phyloP scores from a whole-genome alignment of 305 asterid genomes.

The Coffea humblotiana region DNA sequence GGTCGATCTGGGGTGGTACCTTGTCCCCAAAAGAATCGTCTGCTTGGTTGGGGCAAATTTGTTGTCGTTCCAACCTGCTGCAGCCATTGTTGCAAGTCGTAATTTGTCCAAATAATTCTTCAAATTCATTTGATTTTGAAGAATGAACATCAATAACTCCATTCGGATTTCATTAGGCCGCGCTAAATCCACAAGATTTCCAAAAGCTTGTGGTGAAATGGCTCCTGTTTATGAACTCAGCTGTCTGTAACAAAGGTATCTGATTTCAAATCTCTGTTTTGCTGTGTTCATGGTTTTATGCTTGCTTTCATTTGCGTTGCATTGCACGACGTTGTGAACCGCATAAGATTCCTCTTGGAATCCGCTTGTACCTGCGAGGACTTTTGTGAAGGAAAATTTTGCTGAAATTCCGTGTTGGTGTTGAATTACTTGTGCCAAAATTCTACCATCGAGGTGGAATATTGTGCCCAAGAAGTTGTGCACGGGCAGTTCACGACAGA shows the following conservation, averaged over 20 bases:
- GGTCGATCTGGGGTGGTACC: slow-evolving; percentile 29
- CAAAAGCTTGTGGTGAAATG: neutral
- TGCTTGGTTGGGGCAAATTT: slow-evolving; percentile 36
- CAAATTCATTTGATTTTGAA: slow-evolving; percentile 17
- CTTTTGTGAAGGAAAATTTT: no score
- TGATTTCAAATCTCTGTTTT: no score
- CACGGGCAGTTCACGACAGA: no score
- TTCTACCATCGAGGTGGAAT: no score
- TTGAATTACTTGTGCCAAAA: no score
- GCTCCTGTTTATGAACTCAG: neutral
- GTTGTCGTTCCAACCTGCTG: slow-evolving; percentile 23
- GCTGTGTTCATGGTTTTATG: neutral
- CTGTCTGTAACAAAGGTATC: neutral
- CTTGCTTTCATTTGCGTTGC: neutral
- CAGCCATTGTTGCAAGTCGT: slow-evolving; percentile 17
- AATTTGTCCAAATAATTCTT: slow-evolving; percentile 13
- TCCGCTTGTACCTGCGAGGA: no score
- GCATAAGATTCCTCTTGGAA: no score
- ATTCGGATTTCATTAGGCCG: neutral
- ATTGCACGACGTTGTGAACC: neutral
- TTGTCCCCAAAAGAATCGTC: slow-evolving; percentile 18
- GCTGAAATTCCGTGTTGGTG: no score
- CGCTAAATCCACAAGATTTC: neutral
- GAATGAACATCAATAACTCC: slow-evolving; percentile 1
- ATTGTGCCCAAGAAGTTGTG: no score